Conservation (phyloP, 768 basidiomycete genomes). For the Macrolepiota albuminosa region DNA sequence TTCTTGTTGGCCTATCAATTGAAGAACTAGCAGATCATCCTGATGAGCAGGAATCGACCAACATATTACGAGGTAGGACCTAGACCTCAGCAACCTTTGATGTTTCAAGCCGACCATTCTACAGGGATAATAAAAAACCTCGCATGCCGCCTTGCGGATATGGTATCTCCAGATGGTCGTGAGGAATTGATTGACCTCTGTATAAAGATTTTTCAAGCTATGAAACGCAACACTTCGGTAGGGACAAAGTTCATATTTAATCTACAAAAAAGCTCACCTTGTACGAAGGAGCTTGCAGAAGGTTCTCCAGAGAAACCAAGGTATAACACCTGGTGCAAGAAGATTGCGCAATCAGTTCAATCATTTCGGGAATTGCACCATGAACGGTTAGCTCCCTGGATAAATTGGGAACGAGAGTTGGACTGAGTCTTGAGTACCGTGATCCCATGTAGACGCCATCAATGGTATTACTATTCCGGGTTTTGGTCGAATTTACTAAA, state of each 20-base stretch:
- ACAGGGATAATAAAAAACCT: conserved; percentile 45
- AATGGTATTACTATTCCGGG: not conserved
- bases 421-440: not conserved
- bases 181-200: conserved; percentile 36
- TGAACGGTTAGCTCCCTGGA: not conserved
- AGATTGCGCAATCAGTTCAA: conserved; percentile 24
- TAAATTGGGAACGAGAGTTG: not conserved
- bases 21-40: not conserved
- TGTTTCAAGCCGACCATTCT: not conserved
- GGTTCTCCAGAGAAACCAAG: conserved; percentile 10
- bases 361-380: conserved; percentile 14
- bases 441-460: not conserved
- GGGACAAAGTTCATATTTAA: not conserved
- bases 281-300: conserved; percentile 14
- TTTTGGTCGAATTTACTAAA: not conserved
- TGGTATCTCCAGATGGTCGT: conserved; percentile 15
- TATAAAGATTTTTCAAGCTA: conserved; percentile 43
- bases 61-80: conserved; percentile 12
- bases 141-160: conserved; percentile 26
- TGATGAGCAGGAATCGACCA: conserved; percentile 13
- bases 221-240: conserved; percentile 46
- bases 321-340: conserved; percentile 31
- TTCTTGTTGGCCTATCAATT: conserved; percentile 2
- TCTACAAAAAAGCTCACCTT: not conserved
- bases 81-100: not conserved